phyloP scores from a whole-genome alignment of 148 eudicot species.

The Fagopyrum esculentum region DNA sequence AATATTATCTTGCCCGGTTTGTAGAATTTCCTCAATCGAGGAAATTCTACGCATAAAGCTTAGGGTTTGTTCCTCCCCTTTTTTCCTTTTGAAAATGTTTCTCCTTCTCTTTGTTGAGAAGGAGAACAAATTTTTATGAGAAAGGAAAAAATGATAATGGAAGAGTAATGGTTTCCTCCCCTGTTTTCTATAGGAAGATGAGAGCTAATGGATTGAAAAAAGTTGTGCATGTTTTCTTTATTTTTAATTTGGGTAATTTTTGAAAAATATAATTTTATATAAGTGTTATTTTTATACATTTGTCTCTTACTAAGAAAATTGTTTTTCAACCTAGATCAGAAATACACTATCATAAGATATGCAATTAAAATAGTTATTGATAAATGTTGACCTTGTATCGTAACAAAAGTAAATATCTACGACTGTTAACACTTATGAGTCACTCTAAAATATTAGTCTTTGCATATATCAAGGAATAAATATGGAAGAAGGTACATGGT shows the following conservation, averaged over 20 bases:
- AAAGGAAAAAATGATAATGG: not conserved
- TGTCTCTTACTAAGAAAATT: no score
- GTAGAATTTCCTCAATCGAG: not conserved
- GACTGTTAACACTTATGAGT: no score
- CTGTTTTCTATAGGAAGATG: not conserved
- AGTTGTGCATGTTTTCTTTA: not conserved
- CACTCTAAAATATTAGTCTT: no score
- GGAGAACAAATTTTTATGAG: not conserved
- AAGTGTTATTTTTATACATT: no score
- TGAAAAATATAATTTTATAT: not conserved
- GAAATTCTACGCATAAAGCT: not conserved
- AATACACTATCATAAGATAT: no score
- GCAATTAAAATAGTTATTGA: no score
- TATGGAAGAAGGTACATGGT: no score
- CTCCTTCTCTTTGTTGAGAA: constrained; percentile 8
- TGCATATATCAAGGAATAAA: no score
- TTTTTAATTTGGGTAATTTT: not conserved
- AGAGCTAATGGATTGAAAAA: not conserved
- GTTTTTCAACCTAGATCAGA: no score
- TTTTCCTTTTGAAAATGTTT: not conserved
- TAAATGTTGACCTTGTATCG: no score
- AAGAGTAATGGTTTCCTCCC: not conserved
- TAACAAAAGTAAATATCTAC: no score
- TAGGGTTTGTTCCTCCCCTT: constrained; percentile 10
- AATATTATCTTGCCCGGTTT: not conserved